phyloP scores from a whole-genome alignment of 352 stramenopile genomes.

The Pythium myriotylum region DNA sequence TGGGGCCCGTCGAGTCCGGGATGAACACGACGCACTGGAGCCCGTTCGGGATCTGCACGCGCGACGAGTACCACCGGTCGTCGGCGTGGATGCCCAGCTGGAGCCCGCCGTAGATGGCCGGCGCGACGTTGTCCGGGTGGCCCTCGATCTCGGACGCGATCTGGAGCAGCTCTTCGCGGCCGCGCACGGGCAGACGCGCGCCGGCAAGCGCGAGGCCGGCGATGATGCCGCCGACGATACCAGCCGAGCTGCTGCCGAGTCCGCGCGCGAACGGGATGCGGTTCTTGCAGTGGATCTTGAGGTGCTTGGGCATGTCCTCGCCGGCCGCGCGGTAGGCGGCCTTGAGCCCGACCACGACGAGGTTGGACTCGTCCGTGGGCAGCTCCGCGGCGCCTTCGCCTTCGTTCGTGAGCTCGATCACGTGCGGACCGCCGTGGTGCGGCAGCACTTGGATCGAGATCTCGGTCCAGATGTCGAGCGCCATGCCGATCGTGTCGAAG shows the following conservation, averaged over 20 bases:
- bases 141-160: conserved; percentile 97
- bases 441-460: conserved; percentile 93
- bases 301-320: conserved; percentile 90
- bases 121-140: conserved; percentile 99
- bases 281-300: conserved; percentile 98
- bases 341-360: conserved; percentile 93
- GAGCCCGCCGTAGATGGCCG: conserved; percentile 98
- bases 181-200: conserved; percentile 88
- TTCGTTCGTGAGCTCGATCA: conserved; percentile 96
- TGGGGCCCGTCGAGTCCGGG: conserved; percentile 96
- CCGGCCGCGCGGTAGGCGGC: conserved; percentile 95
- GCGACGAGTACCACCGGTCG: conserved; percentile 97
- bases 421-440: conserved; percentile 32
- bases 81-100: conserved; percentile 95
- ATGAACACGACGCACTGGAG: conserved; percentile 99
- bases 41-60: conserved; percentile 94
- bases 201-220: conserved; percentile 97
- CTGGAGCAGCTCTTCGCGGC: conserved; percentile 96
- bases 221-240: conserved; percentile 99
- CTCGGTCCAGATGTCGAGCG: conserved; percentile 99
- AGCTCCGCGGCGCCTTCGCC: conserved; percentile 95
- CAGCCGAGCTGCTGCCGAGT: conserved; percentile 96
- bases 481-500: conserved; percentile 98
- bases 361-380: conserved; percentile 90
- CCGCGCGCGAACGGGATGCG: conserved; percentile 97